Evolutionary conservation across 768 basidiomycete genomes (phyloP).

Genomic region (Naematelia encephala): DNA sequence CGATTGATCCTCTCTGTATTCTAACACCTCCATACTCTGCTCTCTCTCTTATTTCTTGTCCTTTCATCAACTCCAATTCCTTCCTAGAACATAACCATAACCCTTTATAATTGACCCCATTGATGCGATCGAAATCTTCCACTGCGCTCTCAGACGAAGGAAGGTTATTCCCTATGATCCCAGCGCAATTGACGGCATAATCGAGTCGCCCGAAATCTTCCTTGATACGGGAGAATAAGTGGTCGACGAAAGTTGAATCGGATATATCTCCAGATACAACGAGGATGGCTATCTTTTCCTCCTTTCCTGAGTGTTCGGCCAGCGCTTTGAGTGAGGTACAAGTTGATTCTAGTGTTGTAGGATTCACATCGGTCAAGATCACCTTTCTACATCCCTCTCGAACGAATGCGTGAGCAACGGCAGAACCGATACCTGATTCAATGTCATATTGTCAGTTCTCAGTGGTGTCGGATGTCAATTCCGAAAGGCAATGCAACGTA

Average conservation of each 20-base stretch:
- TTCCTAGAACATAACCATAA: conserved; percentile 29
- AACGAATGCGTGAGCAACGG: conserved; percentile 31
- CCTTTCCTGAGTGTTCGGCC: not conserved
- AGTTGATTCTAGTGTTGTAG: conserved; percentile 11
- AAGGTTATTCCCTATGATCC: conserved; percentile 22
- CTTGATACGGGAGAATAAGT: conserved; percentile 17
- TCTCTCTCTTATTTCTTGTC: conserved; percentile 11
- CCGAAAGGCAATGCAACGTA: not conserved
- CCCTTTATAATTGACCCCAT: conserved; percentile 32
- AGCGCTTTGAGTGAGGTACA: conserved; percentile 4
- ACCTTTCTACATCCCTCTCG: conserved; percentile 20
- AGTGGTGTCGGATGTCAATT: not conserved
- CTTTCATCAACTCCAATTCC: conserved; percentile 34
- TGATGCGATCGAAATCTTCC: conserved; percentile 35
- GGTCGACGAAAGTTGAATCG: conserved; percentile 15
- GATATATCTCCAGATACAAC: conserved; percentile 30
- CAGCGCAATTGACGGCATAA: conserved; percentile 34
- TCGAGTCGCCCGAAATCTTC: conserved; percentile 25
- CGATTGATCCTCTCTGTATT: conserved; percentile 28
- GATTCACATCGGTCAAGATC: conserved; percentile 29
- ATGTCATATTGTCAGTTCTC: no score
- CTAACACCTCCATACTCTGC: conserved; percentile 8
- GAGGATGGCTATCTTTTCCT: conserved; percentile 6
- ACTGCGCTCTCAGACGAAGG: conserved; percentile 21
- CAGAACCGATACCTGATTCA: conserved; percentile 37